Evolutionary conservation across 257 asterid species (phyloP).

Genomic region (Solanum tarapatanum): DNA sequence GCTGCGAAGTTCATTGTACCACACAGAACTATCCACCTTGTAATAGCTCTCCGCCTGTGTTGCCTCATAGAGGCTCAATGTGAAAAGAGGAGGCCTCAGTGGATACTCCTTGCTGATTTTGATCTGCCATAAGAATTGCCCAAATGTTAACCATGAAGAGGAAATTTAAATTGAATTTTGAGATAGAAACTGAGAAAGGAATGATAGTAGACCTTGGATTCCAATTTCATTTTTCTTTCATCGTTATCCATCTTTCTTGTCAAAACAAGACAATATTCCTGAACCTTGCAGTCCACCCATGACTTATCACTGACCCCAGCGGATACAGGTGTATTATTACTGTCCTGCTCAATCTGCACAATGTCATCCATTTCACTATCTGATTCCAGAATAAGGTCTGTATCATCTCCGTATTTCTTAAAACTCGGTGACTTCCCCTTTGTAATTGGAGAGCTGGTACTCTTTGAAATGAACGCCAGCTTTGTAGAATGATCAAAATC

Average conservation of each 20-base stretch:
- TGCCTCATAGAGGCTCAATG: constrained; percentile 32
- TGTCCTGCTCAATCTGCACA: constrained; percentile 36
- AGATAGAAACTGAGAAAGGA: constrained; percentile 1
- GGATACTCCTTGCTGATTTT: constrained; percentile 80
- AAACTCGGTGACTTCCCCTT: constrained; percentile 62
- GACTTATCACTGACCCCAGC: constrained; percentile 14
- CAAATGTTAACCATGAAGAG: not conserved
- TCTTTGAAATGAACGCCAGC: constrained; percentile 55
- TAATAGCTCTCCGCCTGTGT: constrained; percentile 30
- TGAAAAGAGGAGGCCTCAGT: constrained; percentile 73
- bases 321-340: constrained; percentile 21
- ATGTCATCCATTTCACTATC: constrained; percentile 72
- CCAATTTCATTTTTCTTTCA: constrained; percentile 44
- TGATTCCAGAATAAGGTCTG: constrained; percentile 72
- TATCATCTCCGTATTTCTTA: constrained; percentile 57
- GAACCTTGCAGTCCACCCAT: constrained; percentile 58
- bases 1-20: constrained; percentile 88
- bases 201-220: constrained; percentile 56
- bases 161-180: not conserved
- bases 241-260: constrained; percentile 35
- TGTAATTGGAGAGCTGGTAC: constrained; percentile 44
- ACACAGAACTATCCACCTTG: constrained; percentile 35
- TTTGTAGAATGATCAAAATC: constrained; percentile 43
- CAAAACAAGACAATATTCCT: constrained; percentile 55
- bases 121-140: constrained; percentile 32